Base-by-base conservation (phyloP, 2,329 filamentous ascomycete genomes). In the Hypoxylon sp. region DNA sequence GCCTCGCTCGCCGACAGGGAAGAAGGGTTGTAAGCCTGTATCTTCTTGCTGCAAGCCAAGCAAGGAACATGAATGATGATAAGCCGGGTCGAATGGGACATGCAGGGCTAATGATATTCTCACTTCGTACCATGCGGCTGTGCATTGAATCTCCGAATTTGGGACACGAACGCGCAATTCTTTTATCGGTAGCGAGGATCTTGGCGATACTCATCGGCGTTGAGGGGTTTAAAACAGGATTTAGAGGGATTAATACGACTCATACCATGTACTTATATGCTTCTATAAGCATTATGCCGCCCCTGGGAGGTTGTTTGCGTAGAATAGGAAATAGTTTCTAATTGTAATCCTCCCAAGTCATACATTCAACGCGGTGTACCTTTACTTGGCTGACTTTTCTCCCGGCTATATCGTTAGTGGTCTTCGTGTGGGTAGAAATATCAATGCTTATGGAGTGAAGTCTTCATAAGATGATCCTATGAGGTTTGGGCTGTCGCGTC, bases 11-110 rank as follows among this genome's bases (percentile, higher is more conserved):
- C 47, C 44, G 51, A 69, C 44, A 74, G 72, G 64, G 71, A 73
- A 53, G 70, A 71, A 54, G 72, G 72, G 46, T 39, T 71, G 62
- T 72, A 47, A 74, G 65, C 61, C 53, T 61, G 59, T 17, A 44
- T 47, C 29, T 13, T 56, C 32, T 44, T 54, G n/a, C 51, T 37
- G 58, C 50, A 32, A 64, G 46, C 15, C 13, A 60, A 32, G 55
- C 55, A 66, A 57, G 58, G 54, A 24, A 17, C 6, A 6, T 21
- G 8, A 42, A n/a, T 39, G 44, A 59, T 37, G 50, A 60, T 32
- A 31, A 24, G 42, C 21, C 58, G 59, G 37, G 10, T 19, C 44
- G 15, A 44, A 19, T 24, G 61, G 46, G 15, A 24, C 21, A 21
- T 8, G 19, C n/a, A 15, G 24, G 29, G 44, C 44, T 10, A 48